Conservation (phyloP, 2,329 filamentous ascomycete species). For the Curvularia sp. region DNA sequence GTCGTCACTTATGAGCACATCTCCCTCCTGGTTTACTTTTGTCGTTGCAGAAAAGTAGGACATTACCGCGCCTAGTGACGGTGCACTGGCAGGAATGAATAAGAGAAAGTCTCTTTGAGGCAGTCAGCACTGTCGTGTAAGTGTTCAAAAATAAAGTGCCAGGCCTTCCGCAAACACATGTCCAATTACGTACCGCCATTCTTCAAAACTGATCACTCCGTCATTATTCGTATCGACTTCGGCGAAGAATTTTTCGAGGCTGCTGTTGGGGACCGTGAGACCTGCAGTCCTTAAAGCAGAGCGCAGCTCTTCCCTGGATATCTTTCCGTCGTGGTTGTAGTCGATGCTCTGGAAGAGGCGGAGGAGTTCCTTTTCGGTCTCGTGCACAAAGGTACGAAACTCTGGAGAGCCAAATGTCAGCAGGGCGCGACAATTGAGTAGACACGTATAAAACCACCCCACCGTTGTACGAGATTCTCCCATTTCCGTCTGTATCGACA, state of each 20-base stretch:
- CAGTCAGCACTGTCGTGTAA: conserved; percentile 22
- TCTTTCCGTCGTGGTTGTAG: conserved; percentile 79
- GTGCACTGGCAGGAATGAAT: conserved; percentile 76
- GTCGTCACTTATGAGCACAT: conserved; percentile 90
- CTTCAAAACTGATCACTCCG: conserved; percentile 84
- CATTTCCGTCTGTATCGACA: conserved; percentile 87
- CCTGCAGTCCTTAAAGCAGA: conserved; percentile 79
- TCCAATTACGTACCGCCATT: conserved; percentile 80
- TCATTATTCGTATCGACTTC: conserved; percentile 91
- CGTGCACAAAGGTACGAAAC: conserved; percentile 86
- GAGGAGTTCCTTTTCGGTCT: conserved; percentile 83
- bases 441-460: conserved; percentile 18
- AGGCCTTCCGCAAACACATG: neutral
- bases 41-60: conserved; percentile 91
- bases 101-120: conserved; percentile 78
- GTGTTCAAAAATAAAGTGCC: neutral
- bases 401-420: conserved; percentile 61
- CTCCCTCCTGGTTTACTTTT: conserved; percentile 90
- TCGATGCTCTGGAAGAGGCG: conserved; percentile 87
- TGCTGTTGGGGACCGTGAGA: conserved; percentile 76
- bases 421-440: conserved; percentile 1
- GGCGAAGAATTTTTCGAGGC: conserved; percentile 83
- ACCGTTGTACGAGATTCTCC: conserved; percentile 91
- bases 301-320: conserved; percentile 85
- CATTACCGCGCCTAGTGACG: conserved; percentile 80